Evolutionary conservation across 495 filamentous ascomycete species (phyloP), one percentile per base, ranked within the genome.

Genomic region (Tuber microsphaerosporum): DNA sequence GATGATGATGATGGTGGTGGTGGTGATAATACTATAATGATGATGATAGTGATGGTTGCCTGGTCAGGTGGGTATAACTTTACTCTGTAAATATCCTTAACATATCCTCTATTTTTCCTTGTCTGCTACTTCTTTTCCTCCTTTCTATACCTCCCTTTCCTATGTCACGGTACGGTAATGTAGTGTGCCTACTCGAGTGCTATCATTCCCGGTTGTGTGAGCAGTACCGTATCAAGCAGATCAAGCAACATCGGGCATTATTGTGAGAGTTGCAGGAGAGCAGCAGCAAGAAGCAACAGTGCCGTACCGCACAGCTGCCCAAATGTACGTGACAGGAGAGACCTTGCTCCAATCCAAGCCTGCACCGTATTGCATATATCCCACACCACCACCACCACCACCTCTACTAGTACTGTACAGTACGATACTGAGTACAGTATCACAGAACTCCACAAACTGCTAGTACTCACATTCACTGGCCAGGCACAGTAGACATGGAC

Each of bases 61-160:
- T 75, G 74, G 70, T 79, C 72, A 70, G 56, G 73, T 65, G 72
- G 56, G 43, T 41, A 71, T 61, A n/a, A n/a, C n/a, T n/a, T n/a
- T n/a, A 61, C 56, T 68, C 16, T 72, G 43, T 41, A 73, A 75
- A 56, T 74, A 71, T 71, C 72, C 44, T 71, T 71, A 71, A 48
- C 51, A 70, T 65, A 69, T 71, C 56, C 68, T 70, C 69, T 69
- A 79, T 43, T 77, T 37, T 44, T n/a, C 51, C 51, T 31, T 17
- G 26, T 71, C 71, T 71, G 45, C 22, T 26, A 65, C 56, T 31
- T 31, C 56, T 31, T 65, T 65, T 22, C 26, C n/a, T 31, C 56
- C 26, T 17, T 31, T 61, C 51, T 26, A 17, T 31, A 65, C n/a
- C 17, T 31, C 26, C n/a, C 56, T 16, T 26, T 65, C n/a, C 56